These are phyloP conservation scores for Fragaria nilgerrensis DNA, from an alignment of 306 rosid species.

Conservation along the genomic window DNA sequence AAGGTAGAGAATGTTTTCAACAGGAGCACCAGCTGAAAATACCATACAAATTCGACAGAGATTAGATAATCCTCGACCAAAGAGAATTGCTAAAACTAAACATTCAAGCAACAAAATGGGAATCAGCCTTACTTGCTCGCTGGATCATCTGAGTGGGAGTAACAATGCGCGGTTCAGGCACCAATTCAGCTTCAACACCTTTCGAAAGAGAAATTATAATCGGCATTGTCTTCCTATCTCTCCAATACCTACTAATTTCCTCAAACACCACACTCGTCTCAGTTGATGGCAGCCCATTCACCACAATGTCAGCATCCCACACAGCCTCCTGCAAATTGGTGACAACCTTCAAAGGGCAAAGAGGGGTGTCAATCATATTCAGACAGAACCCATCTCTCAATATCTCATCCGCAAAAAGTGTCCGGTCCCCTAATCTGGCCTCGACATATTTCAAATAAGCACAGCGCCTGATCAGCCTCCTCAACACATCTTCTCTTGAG, in stretches of 20 bases:
- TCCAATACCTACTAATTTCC: conserved; percentile 84
- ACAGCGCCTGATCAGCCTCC: conserved; percentile 87
- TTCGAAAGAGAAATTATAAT: conserved; percentile 84
- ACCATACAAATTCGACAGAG: not conserved
- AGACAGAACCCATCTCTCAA: conserved; percentile 92
- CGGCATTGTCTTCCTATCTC: conserved; percentile 76
- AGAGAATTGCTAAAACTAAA: too few relatives aligned
- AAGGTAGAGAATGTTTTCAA: conserved; percentile 85
- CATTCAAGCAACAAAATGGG: too few relatives aligned
- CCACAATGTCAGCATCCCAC: conserved; percentile 95
- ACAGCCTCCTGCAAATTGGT: conserved; percentile 96
- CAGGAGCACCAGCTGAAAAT: conserved; percentile 76
- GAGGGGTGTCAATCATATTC: conserved; percentile 93
- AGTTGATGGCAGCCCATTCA: conserved; percentile 89
- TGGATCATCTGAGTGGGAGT: conserved; percentile 88
- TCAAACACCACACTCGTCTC: conserved; percentile 73
- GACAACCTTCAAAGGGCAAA: conserved; percentile 92
- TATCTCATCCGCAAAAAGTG: conserved; percentile 80
- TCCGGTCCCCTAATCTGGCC: conserved; percentile 83
- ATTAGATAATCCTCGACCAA: not conserved
- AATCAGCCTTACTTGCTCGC: conserved; percentile 56
- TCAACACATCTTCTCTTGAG: conserved; percentile 84
- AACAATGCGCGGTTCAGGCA: conserved; percentile 68
- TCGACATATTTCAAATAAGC: conserved; percentile 94
- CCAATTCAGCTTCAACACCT: conserved; percentile 93